Percentiles rank a stretch among this genome's conserved stretches.
Conservation (phyloP, 1,139 yeast species). For the Suhomyces maxii region DNA sequence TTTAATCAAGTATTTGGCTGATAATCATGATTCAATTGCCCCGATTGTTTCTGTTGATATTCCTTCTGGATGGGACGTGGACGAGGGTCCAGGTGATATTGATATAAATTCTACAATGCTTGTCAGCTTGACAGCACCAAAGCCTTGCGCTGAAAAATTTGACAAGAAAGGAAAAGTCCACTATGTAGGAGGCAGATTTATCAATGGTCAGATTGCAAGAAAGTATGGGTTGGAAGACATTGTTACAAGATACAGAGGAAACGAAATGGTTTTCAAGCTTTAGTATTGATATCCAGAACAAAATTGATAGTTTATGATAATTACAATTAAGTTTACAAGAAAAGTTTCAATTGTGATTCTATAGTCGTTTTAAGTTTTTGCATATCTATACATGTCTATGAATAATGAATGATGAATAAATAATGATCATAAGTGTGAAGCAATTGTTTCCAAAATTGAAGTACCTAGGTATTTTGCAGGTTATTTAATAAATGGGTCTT, state of each 20-base stretch:
- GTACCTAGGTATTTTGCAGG: too few species aligned
- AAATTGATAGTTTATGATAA: too few species aligned
- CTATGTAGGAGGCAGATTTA: constrained; percentile 88
- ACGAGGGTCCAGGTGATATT: constrained; percentile 63
- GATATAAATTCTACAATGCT: constrained; percentile 63
- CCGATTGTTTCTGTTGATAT: constrained; percentile 84
- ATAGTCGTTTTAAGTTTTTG: background rate
- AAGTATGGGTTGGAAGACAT: constrained; percentile 65
- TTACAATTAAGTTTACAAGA: too few species aligned
- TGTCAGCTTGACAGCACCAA: constrained; percentile 90
- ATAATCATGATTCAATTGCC: constrained; percentile 30
- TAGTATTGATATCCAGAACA: background rate
- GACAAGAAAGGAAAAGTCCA: constrained; percentile 45
- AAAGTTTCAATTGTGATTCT: background rate
- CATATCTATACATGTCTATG: background rate
- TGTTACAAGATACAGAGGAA: constrained; percentile 30
- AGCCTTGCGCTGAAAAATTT: constrained; percentile 70
- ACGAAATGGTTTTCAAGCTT: constrained; percentile 41
- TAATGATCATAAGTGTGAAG: background rate
- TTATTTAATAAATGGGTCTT: too few species aligned
- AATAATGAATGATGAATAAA: background rate
- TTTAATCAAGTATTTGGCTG: constrained; percentile 50
- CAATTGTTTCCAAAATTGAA: too few species aligned
- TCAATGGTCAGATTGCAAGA: constrained; percentile 62
- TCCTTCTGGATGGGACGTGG: constrained; percentile 98